These are phyloP conservation scores for Xylaria scruposa DNA, from an alignment of 495 filamentous ascomycete genomes.

Conservation along the genomic window DNA sequence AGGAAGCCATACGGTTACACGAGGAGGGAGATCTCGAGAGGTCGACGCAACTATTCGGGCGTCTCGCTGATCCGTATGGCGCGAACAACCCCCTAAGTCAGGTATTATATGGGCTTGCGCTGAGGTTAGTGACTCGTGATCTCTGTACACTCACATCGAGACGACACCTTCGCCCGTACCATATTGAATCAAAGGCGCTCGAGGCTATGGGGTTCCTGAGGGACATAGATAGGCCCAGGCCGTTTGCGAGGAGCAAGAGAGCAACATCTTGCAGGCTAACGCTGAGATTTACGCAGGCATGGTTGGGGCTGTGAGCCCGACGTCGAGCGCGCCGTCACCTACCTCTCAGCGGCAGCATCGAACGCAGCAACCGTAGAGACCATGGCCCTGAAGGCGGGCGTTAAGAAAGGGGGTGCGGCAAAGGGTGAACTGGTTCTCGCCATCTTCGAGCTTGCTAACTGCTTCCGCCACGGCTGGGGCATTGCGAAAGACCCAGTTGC, in stretches of 20 bases:
- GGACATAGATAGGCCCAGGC: background rate
- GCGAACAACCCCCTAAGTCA: constrained; percentile 93
- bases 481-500: constrained; percentile 86
- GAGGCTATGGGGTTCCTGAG: background rate
- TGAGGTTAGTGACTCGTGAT: constrained; percentile 68
- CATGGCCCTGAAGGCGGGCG: constrained; percentile 79
- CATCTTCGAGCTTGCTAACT: constrained; percentile 94
- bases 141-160: background rate
- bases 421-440: constrained; percentile 98
- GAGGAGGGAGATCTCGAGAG: constrained; percentile 76
- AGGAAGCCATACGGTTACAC: constrained; percentile 94
- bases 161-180: background rate
- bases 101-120: constrained; percentile 92
- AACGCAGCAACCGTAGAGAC: constrained; percentile 88
- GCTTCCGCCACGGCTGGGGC: constrained; percentile 96
- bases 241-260: background rate
- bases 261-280: constrained; percentile 31
- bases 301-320: constrained; percentile 88
- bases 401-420: constrained; percentile 91
- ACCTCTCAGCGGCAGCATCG: constrained; percentile 86
- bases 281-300: constrained; percentile 62
- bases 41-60: constrained; percentile 86
- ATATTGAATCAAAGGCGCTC: background rate
- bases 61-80: constrained; percentile 83
- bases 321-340: constrained; percentile 75